Conservation (phyloP, 352 stramenopile species). For the Globisporangium solare region DNA sequence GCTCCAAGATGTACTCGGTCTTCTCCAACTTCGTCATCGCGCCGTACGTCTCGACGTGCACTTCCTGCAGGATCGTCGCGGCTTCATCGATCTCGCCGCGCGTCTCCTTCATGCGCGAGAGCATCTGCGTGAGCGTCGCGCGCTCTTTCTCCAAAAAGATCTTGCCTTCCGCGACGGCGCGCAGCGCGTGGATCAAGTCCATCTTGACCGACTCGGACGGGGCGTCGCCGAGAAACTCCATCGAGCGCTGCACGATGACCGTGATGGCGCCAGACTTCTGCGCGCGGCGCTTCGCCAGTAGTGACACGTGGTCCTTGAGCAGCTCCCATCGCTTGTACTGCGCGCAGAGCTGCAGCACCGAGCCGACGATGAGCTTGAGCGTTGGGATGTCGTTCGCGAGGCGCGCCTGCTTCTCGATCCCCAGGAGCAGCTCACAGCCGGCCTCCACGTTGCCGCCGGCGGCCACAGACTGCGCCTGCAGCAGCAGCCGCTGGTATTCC, state of each 20-base stretch:
- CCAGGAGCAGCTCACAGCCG: constrained; percentile 78
- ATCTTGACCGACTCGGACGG: constrained; percentile 86
- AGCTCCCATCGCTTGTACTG: constrained; percentile 87
- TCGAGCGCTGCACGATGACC: constrained; percentile 81
- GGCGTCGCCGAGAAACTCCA: constrained; percentile 74
- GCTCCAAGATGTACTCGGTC: constrained; percentile 98
- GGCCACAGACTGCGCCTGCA: constrained; percentile 58
- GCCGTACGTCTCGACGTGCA: constrained; percentile 98
- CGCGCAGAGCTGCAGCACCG: constrained; percentile 75
- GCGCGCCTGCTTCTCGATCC: constrained; percentile 78
- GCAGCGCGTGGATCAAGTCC: constrained; percentile 92
- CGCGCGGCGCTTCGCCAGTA: constrained; percentile 86
- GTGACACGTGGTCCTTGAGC: constrained; percentile 79
- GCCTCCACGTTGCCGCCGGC: constrained; percentile 75
- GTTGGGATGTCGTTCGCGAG: constrained; percentile 83
- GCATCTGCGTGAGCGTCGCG: constrained; percentile 89
- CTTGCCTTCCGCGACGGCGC: constrained; percentile 94
- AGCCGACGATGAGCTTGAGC: constrained; percentile 74
- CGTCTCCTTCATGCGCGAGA: constrained; percentile 91
- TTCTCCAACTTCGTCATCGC: constrained; percentile 98
- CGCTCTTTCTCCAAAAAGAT: constrained; percentile 98
- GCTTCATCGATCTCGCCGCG: constrained; percentile 91
- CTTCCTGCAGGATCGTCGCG: constrained; percentile 95
- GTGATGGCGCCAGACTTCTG: constrained; percentile 87
- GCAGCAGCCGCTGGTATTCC: constrained; percentile 62